Evolutionary conservation across 768 basidiomycete genomes (phyloP).

Genomic region (Hirschioporus abietinus): DNA sequence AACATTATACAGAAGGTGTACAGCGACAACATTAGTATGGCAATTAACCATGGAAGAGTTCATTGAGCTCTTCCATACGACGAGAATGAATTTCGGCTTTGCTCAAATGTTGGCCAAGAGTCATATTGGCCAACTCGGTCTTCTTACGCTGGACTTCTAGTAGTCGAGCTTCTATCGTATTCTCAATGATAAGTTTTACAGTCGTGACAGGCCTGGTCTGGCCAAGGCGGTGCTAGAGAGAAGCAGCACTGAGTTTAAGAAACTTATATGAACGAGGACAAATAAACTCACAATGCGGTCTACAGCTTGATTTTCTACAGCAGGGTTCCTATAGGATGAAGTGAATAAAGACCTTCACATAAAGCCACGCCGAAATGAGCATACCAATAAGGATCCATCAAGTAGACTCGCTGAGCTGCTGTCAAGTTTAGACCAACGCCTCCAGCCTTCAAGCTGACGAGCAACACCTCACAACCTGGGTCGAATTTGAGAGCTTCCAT

Average conservation of each 20-base stretch:
- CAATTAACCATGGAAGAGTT: conserved; percentile 44
- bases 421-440: conserved; percentile 97
- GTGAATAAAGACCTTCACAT: conserved; percentile 7
- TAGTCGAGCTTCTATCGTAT: conserved; percentile 89
- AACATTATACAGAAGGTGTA: not conserved
- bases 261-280: conserved; percentile 3
- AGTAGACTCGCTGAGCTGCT: conserved; percentile 86
- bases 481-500: conserved; percentile 93
- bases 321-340: conserved; percentile 69
- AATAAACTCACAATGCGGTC: conserved; percentile 80
- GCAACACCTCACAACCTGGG: conserved; percentile 84
- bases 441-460: conserved; percentile 95
- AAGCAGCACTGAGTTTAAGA: not conserved
- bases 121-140: conserved; percentile 90
- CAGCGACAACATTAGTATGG: not conserved
- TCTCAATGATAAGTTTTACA: conserved; percentile 88
- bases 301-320: conserved; percentile 95
- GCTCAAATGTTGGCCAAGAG: conserved; percentile 79
- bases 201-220: conserved; percentile 90
- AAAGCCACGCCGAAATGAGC: conserved; percentile 13
- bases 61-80: conserved; percentile 81
- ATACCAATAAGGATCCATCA: conserved; percentile 97
- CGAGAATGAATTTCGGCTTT: conserved; percentile 85
- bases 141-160: conserved; percentile 95
- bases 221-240: conserved; percentile 82